Percentiles rank a stretch among this genome's conserved stretches.
phyloP scores from a whole-genome alignment of 306 rosid genomes.

The Fagus crenata region DNA sequence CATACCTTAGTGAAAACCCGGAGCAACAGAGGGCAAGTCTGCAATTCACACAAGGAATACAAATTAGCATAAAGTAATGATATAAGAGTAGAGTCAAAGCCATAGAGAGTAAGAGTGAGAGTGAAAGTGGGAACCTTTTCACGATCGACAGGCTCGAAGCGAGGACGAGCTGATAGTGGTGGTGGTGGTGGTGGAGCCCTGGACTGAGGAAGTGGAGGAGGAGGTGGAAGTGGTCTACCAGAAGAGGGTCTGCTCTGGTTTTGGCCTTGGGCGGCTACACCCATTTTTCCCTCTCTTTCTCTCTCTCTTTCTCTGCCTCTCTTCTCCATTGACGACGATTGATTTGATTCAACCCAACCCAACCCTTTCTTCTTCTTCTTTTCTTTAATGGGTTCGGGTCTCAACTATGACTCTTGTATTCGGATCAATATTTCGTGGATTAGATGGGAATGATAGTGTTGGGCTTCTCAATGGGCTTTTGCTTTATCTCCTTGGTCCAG shows the following conservation, averaged over 20 bases:
- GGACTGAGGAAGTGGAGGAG: constrained; percentile 41
- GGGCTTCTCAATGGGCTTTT: neutral
- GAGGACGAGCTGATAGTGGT: constrained; percentile 39
- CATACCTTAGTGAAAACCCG: constrained; percentile 91
- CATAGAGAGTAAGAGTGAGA: constrained; percentile 7
- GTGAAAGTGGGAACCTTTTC: constrained; percentile 40
- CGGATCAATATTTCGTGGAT: neutral
- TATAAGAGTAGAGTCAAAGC: neutral
- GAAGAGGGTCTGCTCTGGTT: constrained; percentile 28
- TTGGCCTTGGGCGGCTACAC: constrained; percentile 18
- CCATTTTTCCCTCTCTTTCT: constrained; percentile 42
- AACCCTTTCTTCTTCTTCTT: neutral
- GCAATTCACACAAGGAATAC: constrained; percentile 13
- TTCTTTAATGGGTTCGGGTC: neutral
- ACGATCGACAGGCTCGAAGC: constrained; percentile 56
- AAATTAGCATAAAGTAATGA: neutral
- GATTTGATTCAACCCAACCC: too few relatives aligned
- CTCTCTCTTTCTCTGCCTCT: constrained; percentile 31
- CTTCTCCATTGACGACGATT: constrained; percentile 37
- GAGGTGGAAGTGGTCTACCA: constrained; percentile 42
- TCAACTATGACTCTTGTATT: too few relatives aligned
- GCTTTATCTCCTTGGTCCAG: too few relatives aligned
- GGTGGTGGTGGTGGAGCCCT: constrained; percentile 49
- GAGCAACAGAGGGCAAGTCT: constrained; percentile 89
- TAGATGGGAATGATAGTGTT: neutral